phyloP scores from a whole-genome alignment of 2,329 filamentous ascomycete species.

The Pseudogymnoascus sp. region DNA sequence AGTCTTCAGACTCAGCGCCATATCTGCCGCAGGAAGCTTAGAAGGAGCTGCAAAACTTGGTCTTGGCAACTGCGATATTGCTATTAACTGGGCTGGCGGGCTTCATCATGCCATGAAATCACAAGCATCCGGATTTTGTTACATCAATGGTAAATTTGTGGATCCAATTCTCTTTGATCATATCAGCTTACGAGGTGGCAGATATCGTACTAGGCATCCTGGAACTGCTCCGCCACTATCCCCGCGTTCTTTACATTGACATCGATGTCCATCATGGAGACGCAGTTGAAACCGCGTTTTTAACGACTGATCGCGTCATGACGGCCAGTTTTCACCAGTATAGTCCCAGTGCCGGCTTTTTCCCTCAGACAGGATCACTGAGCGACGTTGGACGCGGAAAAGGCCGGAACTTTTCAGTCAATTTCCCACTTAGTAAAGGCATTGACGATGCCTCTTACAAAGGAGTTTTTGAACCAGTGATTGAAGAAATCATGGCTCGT shows the following conservation, averaged over 20 bases:
- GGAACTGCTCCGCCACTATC: constrained; percentile 81
- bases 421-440: constrained; percentile 85
- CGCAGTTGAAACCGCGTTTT: constrained; percentile 88
- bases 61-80: constrained; percentile 88
- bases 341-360: constrained; percentile 65
- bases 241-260: constrained; percentile 95
- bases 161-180: constrained; percentile 31
- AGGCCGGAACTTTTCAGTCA: constrained; percentile 84
- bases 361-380: constrained; percentile 84
- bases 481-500: constrained; percentile 76
- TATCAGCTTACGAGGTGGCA: constrained; percentile 42
- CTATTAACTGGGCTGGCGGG: constrained; percentile 96
- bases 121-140: constrained; percentile 95
- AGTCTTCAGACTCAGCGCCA: constrained; percentile 88
- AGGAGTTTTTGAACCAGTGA: constrained; percentile 85
- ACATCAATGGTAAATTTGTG: constrained; percentile 75
- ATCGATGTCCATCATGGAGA: constrained; percentile 94
- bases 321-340: constrained; percentile 96
- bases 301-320: constrained; percentile 87
- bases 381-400: constrained; percentile 80
- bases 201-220: constrained; percentile 94
- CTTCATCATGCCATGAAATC: constrained; percentile 97
- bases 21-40: constrained; percentile 90
- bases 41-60: constrained; percentile 87
- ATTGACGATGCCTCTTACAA: constrained; percentile 88